Evolutionary conservation across 2,329 filamentous ascomycete genomes (phyloP).

Genomic region (Fusarium hostae): DNA sequence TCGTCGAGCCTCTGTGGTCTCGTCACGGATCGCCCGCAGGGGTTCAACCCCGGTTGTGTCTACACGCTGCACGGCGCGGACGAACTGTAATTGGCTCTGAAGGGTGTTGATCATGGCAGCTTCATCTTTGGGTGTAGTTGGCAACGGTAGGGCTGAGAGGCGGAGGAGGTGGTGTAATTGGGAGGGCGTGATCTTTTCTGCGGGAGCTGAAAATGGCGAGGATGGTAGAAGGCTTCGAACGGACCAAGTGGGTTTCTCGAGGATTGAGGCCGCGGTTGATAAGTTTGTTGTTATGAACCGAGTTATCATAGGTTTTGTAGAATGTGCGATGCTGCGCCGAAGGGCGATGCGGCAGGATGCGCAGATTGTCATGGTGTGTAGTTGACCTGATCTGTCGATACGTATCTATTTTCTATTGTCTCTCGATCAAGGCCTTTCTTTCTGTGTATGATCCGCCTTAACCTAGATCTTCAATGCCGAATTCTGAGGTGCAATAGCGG

Average conservation of each 20-base stretch:
- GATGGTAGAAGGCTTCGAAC: slow-evolving; percentile 76
- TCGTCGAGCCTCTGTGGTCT: slow-evolving; percentile 71
- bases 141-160: slow-evolving; percentile 85
- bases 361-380: slow-evolving; percentile 47
- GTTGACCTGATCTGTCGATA: not conserved
- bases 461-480: slow-evolving; percentile 11
- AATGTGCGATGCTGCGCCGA: slow-evolving; percentile 32
- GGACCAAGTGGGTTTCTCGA: slow-evolving; percentile 84
- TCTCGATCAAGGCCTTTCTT: not conserved
- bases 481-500: slow-evolving; percentile 3
- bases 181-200: slow-evolving; percentile 66
- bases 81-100: slow-evolving; percentile 86
- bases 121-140: slow-evolving; percentile 71
- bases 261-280: slow-evolving; percentile 55
- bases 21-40: slow-evolving; percentile 82
- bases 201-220: slow-evolving; percentile 41
- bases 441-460: not conserved
- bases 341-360: slow-evolving; percentile 46
- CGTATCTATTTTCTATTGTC: not conserved
- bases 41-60: slow-evolving; percentile 79
- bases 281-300: slow-evolving; percentile 21
- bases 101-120: slow-evolving; percentile 77
- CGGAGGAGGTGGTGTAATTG: slow-evolving; percentile 87
- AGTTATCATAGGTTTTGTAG: not conserved
- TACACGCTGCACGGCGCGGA: slow-evolving; percentile 84